phyloP scores from a whole-genome alignment of 1,284 basidiomycete genomes.

The Peniophora sp. region DNA sequence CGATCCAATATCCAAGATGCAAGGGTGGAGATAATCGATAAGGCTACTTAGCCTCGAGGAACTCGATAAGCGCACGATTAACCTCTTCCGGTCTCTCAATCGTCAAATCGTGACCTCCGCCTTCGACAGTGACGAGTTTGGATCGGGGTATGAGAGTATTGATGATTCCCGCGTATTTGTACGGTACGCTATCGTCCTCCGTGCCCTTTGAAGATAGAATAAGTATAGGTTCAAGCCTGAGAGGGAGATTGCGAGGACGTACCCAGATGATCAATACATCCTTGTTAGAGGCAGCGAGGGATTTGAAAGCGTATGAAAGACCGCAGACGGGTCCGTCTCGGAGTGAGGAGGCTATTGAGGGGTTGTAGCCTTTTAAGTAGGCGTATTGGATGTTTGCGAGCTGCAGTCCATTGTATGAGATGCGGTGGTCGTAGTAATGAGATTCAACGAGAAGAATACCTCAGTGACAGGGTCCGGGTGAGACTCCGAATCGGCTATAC shows the following conservation, averaged over 20 bases:
- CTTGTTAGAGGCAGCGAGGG: conserved; percentile 26
- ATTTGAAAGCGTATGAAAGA: conserved; percentile 40
- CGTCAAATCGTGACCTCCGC: conserved; percentile 58
- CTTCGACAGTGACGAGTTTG: conserved; percentile 47
- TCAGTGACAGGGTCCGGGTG: conserved; percentile 29
- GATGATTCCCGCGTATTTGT: conserved; percentile 50
- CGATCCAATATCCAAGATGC: too few relatives aligned
- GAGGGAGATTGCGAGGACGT: conserved; percentile 15
- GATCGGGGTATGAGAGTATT: conserved; percentile 43
- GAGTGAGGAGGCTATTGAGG: conserved; percentile 65
- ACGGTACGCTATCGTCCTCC: conserved; percentile 54
- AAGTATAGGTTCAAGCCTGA: too few relatives aligned
- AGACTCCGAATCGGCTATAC: conserved; percentile 25
- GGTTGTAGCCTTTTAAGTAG: conserved; percentile 62
- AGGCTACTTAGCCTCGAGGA: conserved; percentile 19
- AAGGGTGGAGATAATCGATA: too few relatives aligned
- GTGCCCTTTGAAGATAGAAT: conserved; percentile 43
- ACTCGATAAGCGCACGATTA: conserved; percentile 26
- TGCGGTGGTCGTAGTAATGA: not conserved
- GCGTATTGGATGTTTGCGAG: conserved; percentile 67
- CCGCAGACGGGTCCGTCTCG: conserved; percentile 65
- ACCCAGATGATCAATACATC: conserved; percentile 59
- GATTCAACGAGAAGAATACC: conserved; percentile 9
- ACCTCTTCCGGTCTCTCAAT: conserved; percentile 45
- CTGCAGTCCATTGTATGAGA: conserved; percentile 2